These are phyloP conservation scores for Chrysochromulina parva DNA, from an alignment of 78 protist species.

Conservation along the genomic window DNA sequence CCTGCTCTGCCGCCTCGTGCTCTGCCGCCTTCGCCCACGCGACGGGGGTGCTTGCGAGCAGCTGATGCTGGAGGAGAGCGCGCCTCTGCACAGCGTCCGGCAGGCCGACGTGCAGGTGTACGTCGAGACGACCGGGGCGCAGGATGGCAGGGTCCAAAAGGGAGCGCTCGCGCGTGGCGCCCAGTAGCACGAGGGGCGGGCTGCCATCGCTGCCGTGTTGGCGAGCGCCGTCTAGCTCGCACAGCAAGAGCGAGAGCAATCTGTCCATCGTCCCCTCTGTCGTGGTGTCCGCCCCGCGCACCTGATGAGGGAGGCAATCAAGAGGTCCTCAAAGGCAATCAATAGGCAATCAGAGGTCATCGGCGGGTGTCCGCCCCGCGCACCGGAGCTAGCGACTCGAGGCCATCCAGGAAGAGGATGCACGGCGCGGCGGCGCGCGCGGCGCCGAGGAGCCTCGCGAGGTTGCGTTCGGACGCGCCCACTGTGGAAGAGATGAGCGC, in stretches of 20 bases:
- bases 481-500: background rate
- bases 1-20: no score
- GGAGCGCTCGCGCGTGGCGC: background rate
- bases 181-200: background rate
- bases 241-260: background rate
- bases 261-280: background rate
- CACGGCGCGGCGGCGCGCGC: slow-evolving; percentile 19
- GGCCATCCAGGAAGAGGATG: background rate
- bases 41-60: no score
- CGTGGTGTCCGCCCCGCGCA: background rate
- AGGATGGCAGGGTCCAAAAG: background rate
- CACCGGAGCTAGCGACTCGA: background rate
- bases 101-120: background rate
- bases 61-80: no score
- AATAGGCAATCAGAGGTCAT: no score
- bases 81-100: background rate
- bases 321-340: no score
- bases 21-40: no score
- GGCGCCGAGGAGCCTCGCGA: background rate
- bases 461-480: background rate
- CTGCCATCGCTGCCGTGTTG: background rate
- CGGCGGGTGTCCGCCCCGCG: no score
- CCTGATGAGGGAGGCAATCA: no score
- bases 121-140: background rate
- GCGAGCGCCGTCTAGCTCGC: background rate